Evolutionary conservation across 352 stramenopile genomes (phyloP).

Genomic region (Globisporangium ultimum): DNA sequence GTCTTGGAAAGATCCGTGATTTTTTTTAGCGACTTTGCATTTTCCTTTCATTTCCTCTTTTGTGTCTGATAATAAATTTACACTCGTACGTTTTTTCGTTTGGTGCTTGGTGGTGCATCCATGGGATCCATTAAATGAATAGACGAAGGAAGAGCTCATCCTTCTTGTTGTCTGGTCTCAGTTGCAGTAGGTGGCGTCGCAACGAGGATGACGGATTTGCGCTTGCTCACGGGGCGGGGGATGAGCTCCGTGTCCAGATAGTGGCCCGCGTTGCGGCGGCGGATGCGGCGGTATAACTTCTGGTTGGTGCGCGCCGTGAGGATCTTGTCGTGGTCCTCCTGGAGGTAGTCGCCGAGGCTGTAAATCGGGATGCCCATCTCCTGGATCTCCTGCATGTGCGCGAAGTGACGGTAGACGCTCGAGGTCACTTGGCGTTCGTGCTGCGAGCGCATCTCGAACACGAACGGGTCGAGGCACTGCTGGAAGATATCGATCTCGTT

Average conservation of each 20-base stretch:
- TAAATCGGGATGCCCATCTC: slow-evolving; percentile 79
- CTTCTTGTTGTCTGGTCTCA: slow-evolving; percentile 12
- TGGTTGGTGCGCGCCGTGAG: slow-evolving; percentile 42
- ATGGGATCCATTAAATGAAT: not conserved
- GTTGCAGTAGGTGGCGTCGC: slow-evolving; percentile 3
- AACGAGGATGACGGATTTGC: slow-evolving; percentile 3
- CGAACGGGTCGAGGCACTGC: slow-evolving; percentile 63
- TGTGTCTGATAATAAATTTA: slow-evolving; percentile 69
- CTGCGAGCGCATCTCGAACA: slow-evolving; percentile 50
- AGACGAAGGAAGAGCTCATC: slow-evolving; percentile 3
- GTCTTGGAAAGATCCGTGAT: slow-evolving; percentile 23
- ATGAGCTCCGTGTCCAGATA: slow-evolving; percentile 64
- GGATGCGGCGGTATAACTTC: slow-evolving; percentile 45
- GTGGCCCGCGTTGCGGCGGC: slow-evolving; percentile 48
- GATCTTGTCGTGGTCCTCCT: slow-evolving; percentile 49
- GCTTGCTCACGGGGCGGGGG: slow-evolving; percentile 22
- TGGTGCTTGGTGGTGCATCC: not conserved
- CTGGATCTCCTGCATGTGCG: slow-evolving; percentile 56
- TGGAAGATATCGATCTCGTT: slow-evolving; percentile 83
- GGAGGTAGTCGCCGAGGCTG: slow-evolving; percentile 46
- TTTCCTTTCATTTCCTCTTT: slow-evolving; percentile 55
- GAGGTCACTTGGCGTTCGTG: slow-evolving; percentile 58
- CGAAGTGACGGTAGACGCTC: slow-evolving; percentile 73
- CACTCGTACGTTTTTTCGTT: slow-evolving; percentile 7
- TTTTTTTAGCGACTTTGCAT: slow-evolving; percentile 28